Evolutionary conservation across 768 basidiomycete species (phyloP).

Genomic region (Ramaria rubella): DNA sequence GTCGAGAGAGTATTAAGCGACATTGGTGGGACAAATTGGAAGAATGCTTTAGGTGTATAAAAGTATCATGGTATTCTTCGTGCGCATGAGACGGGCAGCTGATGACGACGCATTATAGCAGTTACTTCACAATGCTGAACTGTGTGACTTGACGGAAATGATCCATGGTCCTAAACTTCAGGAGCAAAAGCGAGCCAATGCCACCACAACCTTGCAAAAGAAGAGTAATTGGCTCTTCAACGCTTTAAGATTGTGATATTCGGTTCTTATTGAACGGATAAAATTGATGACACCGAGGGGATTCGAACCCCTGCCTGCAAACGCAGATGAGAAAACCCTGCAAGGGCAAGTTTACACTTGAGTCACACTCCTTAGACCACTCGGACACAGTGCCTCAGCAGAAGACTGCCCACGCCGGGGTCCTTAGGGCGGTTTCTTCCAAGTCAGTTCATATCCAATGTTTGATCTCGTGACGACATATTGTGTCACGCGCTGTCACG

Average conservation of each 20-base stretch:
- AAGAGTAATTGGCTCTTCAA: too few relatives aligned
- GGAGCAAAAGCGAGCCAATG: too few relatives aligned
- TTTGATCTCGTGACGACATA: too few relatives aligned
- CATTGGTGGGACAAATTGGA: conserved; percentile 65
- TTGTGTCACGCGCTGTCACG: conserved; percentile 2
- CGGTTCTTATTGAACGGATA: too few relatives aligned
- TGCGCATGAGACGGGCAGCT: background rate
- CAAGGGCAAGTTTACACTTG: conserved; percentile 33
- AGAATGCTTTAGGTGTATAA: conserved; percentile 36
- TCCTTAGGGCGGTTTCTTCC: background rate
- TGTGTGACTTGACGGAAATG: too few relatives aligned
- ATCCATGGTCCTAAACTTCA: too few relatives aligned
- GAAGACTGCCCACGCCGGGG: background rate
- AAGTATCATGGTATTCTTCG: background rate
- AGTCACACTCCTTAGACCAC: conserved; percentile 61
- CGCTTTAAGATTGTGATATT: too few relatives aligned
- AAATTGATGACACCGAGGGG: conserved; percentile 22
- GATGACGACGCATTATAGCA: too few relatives aligned
- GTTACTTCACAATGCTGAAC: too few relatives aligned
- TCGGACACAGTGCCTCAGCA: conserved; percentile 35
- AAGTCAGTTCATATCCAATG: too few relatives aligned
- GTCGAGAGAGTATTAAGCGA: conserved; percentile 82
- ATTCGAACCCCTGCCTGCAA: conserved; percentile 25
- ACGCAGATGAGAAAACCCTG: conserved; percentile 23
- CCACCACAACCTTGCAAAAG: too few relatives aligned